phyloP scores from a whole-genome alignment of 2,329 filamentous ascomycete species.

The Didymella glomerata region DNA sequence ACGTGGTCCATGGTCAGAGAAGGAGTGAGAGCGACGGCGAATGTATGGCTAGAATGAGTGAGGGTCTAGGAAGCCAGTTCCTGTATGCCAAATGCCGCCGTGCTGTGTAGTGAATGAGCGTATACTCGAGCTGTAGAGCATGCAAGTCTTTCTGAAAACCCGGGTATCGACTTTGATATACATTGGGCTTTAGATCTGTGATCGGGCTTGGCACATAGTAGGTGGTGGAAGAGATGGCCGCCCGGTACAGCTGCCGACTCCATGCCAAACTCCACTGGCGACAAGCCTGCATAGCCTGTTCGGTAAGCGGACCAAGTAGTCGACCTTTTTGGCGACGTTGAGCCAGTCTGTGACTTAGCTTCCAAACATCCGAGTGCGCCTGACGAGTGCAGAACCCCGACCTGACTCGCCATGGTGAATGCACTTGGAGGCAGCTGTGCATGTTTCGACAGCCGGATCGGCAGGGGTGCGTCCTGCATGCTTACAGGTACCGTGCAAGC shows the following conservation, averaged over 20 bases:
- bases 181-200: constrained; percentile 25
- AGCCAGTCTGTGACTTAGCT: constrained; percentile 23
- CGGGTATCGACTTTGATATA: constrained; percentile 40
- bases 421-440: constrained; percentile 35
- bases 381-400: constrained; percentile 24
- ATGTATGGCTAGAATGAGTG: neutral
- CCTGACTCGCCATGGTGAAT: constrained; percentile 26
- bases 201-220: constrained; percentile 32
- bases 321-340: constrained; percentile 19
- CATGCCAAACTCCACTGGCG: constrained; percentile 30
- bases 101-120: constrained; percentile 9
- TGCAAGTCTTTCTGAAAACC: constrained; percentile 21
- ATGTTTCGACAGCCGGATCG: constrained; percentile 39
- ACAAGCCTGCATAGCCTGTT: constrained; percentile 29
- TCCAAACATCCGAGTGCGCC: constrained; percentile 29
- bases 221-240: constrained; percentile 34
- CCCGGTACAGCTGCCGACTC: constrained; percentile 38
- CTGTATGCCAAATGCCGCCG: neutral
- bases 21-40: neutral
- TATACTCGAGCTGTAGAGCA: constrained; percentile 14
- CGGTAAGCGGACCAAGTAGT: constrained; percentile 17
- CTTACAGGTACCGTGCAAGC: constrained; percentile 33
- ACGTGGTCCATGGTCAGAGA: constrained; percentile 30
- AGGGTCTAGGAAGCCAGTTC: constrained; percentile 1
- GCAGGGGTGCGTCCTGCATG: constrained; percentile 42